Percentiles rank a stretch among this genome's conserved stretches.
Conservation (phyloP, 2,329 filamentous ascomycete genomes). For the Xylariaceae sp. region DNA sequence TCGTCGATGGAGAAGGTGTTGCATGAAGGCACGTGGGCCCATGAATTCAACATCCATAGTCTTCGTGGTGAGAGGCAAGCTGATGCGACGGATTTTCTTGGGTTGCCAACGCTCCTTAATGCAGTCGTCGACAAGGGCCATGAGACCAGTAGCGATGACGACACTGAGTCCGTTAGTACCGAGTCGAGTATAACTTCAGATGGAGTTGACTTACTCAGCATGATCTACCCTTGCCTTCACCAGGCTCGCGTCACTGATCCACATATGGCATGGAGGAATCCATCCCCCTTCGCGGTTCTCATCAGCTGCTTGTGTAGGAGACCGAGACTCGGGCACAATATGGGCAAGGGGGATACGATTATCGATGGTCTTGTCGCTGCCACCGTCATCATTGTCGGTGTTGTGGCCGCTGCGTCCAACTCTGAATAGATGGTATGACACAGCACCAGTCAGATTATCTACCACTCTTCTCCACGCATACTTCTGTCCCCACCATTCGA, state of each 20-base stretch:
- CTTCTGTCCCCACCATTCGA: conserved; percentile 85
- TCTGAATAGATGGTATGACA: conserved; percentile 77
- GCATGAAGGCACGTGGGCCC: conserved; percentile 30
- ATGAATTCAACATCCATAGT: conserved; percentile 26
- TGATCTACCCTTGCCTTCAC: conserved; percentile 71
- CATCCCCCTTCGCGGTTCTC: conserved; percentile 80
- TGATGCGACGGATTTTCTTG: conserved; percentile 38
- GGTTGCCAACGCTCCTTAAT: conserved; percentile 72
- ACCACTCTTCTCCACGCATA: conserved; percentile 80
- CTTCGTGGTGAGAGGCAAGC: conserved; percentile 24
- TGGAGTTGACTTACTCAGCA: conserved; percentile 64
- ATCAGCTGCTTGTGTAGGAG: conserved; percentile 62
- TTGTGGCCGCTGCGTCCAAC: conserved; percentile 36
- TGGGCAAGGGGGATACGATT: conserved; percentile 68
- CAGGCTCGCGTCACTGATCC: conserved; percentile 73
- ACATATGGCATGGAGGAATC: conserved; percentile 87
- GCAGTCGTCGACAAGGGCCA: conserved; percentile 84
- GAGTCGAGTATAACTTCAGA: not conserved
- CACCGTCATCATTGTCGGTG: too few relatives aligned
- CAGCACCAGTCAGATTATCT: conserved; percentile 62
- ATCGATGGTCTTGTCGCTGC: conserved; percentile 11
- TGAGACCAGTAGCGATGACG: conserved; percentile 83
- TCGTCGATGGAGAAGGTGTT: conserved; percentile 37
- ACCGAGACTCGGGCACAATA: conserved; percentile 76
- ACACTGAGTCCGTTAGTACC: conserved; percentile 53